These are phyloP conservation scores for Blastobotrys terrestris DNA, from an alignment of 805 yeast genomes.

Conservation along the genomic window DNA sequence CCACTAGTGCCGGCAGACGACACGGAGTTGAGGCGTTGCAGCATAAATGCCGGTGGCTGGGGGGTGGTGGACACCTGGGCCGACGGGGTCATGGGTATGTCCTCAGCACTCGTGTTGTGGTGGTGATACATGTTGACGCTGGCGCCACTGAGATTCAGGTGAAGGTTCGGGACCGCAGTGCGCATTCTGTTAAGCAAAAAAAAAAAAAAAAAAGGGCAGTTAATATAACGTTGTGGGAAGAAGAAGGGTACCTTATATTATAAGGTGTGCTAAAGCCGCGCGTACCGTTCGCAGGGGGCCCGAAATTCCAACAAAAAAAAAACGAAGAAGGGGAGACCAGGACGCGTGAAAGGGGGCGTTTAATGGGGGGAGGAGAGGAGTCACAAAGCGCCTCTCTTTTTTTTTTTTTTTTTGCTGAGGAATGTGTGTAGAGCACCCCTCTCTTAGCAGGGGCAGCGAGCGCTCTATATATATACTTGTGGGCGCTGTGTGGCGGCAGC, in stretches of 20 bases:
- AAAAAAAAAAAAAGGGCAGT: neutral
- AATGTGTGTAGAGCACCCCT: too few species aligned
- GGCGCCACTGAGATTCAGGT: neutral
- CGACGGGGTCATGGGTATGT: conserved; percentile 18
- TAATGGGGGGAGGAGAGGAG: too few species aligned
- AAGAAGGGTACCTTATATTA: neutral
- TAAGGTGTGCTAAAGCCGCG: neutral
- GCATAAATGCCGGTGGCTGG: conserved; percentile 8
- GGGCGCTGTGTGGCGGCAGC: too few species aligned
- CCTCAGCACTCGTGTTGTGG: conserved; percentile 3
- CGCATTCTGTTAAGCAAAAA: neutral
- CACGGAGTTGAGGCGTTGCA: conserved; percentile 26
- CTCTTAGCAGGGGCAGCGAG: too few species aligned
- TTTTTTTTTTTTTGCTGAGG: too few species aligned
- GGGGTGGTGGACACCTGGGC: conserved; percentile 17
- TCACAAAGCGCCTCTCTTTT: too few species aligned
- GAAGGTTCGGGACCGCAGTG: conserved; percentile 1
- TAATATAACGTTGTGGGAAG: neutral
- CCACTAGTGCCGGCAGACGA: conserved; percentile 24
- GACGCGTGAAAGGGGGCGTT: neutral
- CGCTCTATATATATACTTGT: too few species aligned
- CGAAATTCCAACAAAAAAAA: neutral
- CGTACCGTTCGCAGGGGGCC: neutral
- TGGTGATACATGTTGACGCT: neutral
- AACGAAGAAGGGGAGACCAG: too few species aligned